Evolutionary conservation across 1,139 yeast species (phyloP).

Genomic region (Hansenula anomala): DNA sequence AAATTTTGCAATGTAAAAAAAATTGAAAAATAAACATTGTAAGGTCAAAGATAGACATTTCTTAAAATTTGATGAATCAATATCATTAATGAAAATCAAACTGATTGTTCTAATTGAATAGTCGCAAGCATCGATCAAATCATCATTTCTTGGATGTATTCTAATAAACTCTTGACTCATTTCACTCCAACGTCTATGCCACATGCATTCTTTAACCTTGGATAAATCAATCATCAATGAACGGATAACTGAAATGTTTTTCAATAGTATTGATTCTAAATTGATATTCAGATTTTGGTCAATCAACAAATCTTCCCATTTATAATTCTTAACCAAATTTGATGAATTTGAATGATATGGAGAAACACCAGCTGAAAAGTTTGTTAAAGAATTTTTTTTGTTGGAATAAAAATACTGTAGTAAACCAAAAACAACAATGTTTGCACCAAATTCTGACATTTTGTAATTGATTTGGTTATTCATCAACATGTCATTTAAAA

Average conservation of each 20-base stretch:
- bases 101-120: constrained; percentile 20
- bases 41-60: constrained; percentile 24
- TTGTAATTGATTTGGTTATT: constrained; percentile 21
- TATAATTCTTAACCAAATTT: constrained; percentile 26
- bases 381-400: constrained; percentile 13
- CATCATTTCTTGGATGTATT: constrained; percentile 17
- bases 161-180: constrained; percentile 15
- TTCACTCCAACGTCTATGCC: constrained; percentile 18
- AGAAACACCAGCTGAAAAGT: constrained; percentile 19
- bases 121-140: constrained; percentile 22
- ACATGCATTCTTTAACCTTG: constrained; percentile 17
- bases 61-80: constrained; percentile 17
- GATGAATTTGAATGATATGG: constrained; percentile 20
- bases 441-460: constrained; percentile 32
- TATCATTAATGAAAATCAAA: constrained; percentile 20
- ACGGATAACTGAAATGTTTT: constrained; percentile 19
- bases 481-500: constrained; percentile 18
- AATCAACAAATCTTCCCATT: constrained; percentile 24
- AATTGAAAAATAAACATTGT: constrained; percentile 30
- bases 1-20: constrained; percentile 30
- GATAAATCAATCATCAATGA: constrained; percentile 20
- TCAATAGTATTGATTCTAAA: constrained; percentile 18
- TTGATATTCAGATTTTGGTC: constrained; percentile 9
- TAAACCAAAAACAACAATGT: constrained; percentile 32
- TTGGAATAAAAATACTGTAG: constrained; percentile 26